A percentile compares a stretch with the other conserved stretches of the same genome.
These are phyloP conservation scores for Spergularia bocconei DNA, from an alignment of 148 eudicot genomes.

Conservation along the genomic window DNA sequence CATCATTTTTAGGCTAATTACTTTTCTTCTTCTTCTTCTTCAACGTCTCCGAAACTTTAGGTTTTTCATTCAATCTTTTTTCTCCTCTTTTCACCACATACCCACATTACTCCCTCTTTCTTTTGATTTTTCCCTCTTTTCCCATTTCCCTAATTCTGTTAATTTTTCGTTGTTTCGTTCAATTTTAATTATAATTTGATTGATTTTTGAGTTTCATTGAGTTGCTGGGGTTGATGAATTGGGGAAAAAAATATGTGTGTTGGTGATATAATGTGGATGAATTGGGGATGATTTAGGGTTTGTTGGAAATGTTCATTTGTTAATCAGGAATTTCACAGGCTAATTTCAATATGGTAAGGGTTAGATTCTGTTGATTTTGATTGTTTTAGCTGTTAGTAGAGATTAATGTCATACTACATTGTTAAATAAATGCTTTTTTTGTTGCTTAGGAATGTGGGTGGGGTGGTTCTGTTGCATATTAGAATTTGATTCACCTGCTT, in stretches of 20 bases:
- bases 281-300: constrained; percentile 15
- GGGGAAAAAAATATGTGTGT: neutral
- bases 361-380: neutral
- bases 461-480: neutral
- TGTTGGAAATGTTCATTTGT: neutral
- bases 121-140: neutral
- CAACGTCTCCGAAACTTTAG: constrained; percentile 18
- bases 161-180: neutral
- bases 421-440: neutral
- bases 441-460: neutral
- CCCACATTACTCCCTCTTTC: neutral
- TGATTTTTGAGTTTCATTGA: neutral
- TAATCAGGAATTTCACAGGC: neutral
- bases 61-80: constrained; percentile 11
- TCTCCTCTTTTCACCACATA: constrained; percentile 13
- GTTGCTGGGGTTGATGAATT: neutral
- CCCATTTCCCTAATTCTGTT: neutral
- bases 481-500: too few species aligned
- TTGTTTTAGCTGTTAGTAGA: neutral
- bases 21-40: constrained; percentile 1
- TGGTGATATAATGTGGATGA: constrained; percentile 14
- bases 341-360: constrained; percentile 19
- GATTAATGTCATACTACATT: neutral
- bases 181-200: neutral
- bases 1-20: constrained; percentile 24